Conservation (phyloP, 805 yeast genomes). For the Dipodascopsis uninucleata region DNA sequence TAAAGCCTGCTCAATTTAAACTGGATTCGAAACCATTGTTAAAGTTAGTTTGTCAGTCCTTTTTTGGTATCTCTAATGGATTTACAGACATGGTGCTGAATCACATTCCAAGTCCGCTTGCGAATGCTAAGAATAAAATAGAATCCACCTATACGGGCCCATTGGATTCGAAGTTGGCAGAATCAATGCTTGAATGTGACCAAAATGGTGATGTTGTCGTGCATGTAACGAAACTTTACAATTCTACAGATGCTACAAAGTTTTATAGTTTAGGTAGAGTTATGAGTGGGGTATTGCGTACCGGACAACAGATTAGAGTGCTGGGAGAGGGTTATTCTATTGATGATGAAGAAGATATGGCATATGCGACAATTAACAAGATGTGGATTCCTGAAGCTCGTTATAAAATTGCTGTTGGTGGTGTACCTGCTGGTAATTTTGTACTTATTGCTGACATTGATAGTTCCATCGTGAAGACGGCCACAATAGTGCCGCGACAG, state of each 20-base stretch:
- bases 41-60: slow-evolving; percentile 48
- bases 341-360: slow-evolving; percentile 53
- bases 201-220: slow-evolving; percentile 47
- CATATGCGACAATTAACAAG: slow-evolving; percentile 35
- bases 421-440: slow-evolving; percentile 61
- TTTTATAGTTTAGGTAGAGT: slow-evolving; percentile 62
- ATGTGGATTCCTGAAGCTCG: slow-evolving; percentile 62
- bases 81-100: slow-evolving; percentile 50
- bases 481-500: slow-evolving; percentile 46
- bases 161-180: slow-evolving; percentile 26
- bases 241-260: slow-evolving; percentile 49
- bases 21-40: slow-evolving; percentile 61
- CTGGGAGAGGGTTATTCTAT: slow-evolving; percentile 51
- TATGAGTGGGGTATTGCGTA: slow-evolving; percentile 53
- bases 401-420: slow-evolving; percentile 54
- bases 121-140: slow-evolving; percentile 30
- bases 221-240: slow-evolving; percentile 56
- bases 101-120: slow-evolving; percentile 41
- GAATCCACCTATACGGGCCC: slow-evolving; percentile 35
- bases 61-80: slow-evolving; percentile 53
- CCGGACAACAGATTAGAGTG: slow-evolving; percentile 49
- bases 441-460: slow-evolving; percentile 67
- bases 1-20: slow-evolving; percentile 32
- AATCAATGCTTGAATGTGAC: slow-evolving; percentile 37
- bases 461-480: slow-evolving; percentile 53